Conservation (phyloP, 371 early-diverging fungal species). For the Neoconidiobolus thromboides region DNA sequence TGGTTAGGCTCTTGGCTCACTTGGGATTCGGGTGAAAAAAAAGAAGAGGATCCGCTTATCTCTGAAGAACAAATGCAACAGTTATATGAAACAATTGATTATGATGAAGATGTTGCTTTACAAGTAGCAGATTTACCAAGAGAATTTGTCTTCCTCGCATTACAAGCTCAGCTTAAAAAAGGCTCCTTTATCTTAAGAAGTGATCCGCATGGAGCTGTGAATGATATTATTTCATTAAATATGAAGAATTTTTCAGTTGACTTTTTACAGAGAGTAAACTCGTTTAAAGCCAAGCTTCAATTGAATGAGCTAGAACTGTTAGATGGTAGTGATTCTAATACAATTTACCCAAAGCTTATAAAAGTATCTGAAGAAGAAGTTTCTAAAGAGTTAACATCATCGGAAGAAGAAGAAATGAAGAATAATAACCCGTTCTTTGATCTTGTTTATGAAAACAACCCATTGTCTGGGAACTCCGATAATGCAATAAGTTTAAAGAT, state of each 20-base stretch:
- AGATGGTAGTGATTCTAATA: constrained; percentile 55
- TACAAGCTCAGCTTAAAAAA: constrained; percentile 49
- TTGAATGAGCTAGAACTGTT: constrained; percentile 56
- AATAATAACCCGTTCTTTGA: constrained; percentile 56
- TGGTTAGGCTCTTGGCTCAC: constrained; percentile 31
- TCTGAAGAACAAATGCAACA: constrained; percentile 65
- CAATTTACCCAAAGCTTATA: constrained; percentile 64
- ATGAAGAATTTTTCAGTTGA: constrained; percentile 14
- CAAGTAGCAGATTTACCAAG: constrained; percentile 51
- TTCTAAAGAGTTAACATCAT: neutral
- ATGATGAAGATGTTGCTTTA: constrained; percentile 57
- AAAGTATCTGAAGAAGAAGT: constrained; percentile 40
- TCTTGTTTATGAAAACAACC: constrained; percentile 65
- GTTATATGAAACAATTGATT: constrained; percentile 88
- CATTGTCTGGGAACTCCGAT: constrained; percentile 73
- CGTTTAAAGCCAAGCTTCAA: constrained; percentile 47
- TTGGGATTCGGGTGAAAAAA: constrained; percentile 25
- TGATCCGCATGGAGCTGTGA: constrained; percentile 36
- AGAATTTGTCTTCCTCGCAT: constrained; percentile 48
- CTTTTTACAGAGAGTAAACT: constrained; percentile 41
- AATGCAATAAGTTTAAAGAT: constrained; percentile 64
- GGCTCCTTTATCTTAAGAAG: constrained; percentile 71
- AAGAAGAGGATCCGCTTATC: constrained; percentile 22
- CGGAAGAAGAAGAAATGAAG: constrained; percentile 1
- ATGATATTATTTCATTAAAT: constrained; percentile 34